These are phyloP conservation scores for Paramecium pentaurelia DNA, from an alignment of 73 alveolate genomes.

Conservation along the genomic window DNA sequence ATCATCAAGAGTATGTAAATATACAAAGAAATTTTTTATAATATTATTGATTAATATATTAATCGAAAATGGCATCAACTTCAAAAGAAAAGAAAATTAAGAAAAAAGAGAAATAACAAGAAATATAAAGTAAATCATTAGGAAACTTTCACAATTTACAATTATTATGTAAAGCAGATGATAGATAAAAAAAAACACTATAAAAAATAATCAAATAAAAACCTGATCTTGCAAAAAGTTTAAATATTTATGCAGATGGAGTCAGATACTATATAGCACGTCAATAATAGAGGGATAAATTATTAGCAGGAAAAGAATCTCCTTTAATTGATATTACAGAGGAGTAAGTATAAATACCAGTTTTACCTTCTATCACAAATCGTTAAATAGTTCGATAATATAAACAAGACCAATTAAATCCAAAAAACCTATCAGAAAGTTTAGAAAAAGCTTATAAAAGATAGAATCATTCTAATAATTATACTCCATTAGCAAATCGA, in stretches of 20 bases:
- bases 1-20: background rate
- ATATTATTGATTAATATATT: background rate
- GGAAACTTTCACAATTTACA: conserved; percentile 1
- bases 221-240: background rate
- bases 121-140: background rate
- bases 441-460: background rate
- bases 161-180: background rate
- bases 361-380: background rate
- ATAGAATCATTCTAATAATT: background rate
- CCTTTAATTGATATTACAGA: background rate
- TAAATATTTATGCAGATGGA: conserved; percentile 49
- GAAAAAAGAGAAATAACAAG: background rate
- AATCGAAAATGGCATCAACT: background rate
- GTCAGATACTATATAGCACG: background rate
- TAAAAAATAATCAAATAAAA: conserved; percentile 24
- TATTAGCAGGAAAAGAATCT: background rate
- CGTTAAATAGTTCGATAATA: background rate
- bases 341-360: background rate
- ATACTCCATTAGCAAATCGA: conserved; percentile 27
- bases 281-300: background rate
- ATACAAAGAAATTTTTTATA: background rate
- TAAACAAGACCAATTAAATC: background rate
- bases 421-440: background rate
- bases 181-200: background rate
- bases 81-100: background rate